phyloP scores from a whole-genome alignment of 2,329 filamentous ascomycete species.

The Neopestalotiopsis clavispora region DNA sequence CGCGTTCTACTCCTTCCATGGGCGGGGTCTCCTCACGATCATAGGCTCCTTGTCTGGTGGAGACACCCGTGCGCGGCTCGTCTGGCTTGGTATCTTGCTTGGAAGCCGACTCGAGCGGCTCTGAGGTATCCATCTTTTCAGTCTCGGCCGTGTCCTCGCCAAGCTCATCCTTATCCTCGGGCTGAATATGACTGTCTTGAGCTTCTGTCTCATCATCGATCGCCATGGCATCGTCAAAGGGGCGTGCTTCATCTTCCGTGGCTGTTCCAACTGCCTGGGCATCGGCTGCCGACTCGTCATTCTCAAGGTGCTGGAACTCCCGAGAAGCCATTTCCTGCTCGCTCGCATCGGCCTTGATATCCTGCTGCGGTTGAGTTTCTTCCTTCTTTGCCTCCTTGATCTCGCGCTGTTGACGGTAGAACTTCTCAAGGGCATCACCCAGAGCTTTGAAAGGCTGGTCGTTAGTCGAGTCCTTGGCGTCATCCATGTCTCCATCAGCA shows the following conservation, averaged over 20 bases:
- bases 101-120: conserved; percentile 44
- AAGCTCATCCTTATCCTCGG: conserved; percentile 52
- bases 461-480: conserved; percentile 46
- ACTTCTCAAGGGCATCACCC: conserved; percentile 88
- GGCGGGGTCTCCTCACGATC: conserved; percentile 53
- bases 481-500: conserved; percentile 48
- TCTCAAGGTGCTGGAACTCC: conserved; percentile 93
- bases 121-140: conserved; percentile 50
- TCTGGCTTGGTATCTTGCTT: conserved; percentile 53
- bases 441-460: conserved; percentile 89
- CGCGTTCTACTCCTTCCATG: conserved; percentile 34
- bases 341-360: conserved; percentile 56
- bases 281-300: conserved; percentile 82
- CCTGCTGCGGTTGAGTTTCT: conserved; percentile 44
- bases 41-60: conserved; percentile 63
- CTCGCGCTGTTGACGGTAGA: conserved; percentile 86
- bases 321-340: conserved; percentile 61
- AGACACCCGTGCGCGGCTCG: conserved; percentile 63
- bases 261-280: conserved; percentile 90
- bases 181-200: conserved; percentile 50
- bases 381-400: conserved; percentile 70
- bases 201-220: conserved; percentile 73
- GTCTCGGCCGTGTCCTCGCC: conserved; percentile 53
- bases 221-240: conserved; percentile 87
- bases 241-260: conserved; percentile 82